These are phyloP conservation scores for Phaeosphaeria sp. DNA, from an alignment of 2,329 filamentous ascomycete genomes.

Conservation along the genomic window DNA sequence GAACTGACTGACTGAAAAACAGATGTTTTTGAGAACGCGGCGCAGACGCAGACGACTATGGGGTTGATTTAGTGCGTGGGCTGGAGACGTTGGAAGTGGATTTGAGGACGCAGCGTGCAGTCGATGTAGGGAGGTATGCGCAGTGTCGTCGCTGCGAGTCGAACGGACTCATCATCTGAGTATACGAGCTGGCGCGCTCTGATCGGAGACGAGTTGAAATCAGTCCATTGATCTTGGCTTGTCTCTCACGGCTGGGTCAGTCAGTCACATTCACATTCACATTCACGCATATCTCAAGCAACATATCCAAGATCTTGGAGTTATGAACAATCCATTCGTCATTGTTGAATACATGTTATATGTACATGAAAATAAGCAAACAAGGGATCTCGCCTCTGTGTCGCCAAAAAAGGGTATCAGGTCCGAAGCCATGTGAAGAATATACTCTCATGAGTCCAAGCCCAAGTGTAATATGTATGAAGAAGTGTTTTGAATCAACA, in stretches of 20 bases:
- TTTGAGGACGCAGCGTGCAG: no score
- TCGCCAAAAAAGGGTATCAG: conserved; percentile 3
- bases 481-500: conserved; percentile 5
- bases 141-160: no score
- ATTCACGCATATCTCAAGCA: no score
- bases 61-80: not conserved
- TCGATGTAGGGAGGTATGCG: not conserved
- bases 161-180: no score
- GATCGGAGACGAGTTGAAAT: no score
- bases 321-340: conserved; percentile 24
- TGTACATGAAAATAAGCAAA: conserved; percentile 18
- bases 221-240: no score
- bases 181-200: no score
- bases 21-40: not conserved
- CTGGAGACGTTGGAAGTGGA: no score
- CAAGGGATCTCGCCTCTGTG: conserved; percentile 11
- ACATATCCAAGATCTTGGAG: not conserved
- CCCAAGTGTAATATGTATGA: conserved; percentile 5
- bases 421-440: conserved; percentile 12
- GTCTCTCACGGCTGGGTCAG: no score
- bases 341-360: conserved; percentile 16
- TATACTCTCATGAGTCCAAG: conserved; percentile 12
- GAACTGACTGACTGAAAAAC: no score
- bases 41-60: not conserved
- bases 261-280: no score